Base-by-base conservation (phyloP, 2,329 filamentous ascomycete genomes). In the Zelopaecilomyces penicillatus region DNA sequence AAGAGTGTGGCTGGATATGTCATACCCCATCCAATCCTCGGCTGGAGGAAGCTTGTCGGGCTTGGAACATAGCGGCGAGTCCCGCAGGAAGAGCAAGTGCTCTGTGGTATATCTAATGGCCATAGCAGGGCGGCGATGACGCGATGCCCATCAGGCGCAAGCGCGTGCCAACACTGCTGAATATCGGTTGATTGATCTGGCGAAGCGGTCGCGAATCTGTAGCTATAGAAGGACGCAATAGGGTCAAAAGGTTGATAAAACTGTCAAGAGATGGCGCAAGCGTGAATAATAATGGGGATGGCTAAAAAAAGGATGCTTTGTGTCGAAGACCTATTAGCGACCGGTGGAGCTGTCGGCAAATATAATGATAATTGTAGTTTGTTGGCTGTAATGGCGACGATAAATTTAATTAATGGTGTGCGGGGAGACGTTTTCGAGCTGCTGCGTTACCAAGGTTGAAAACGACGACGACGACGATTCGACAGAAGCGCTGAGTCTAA, bases 1-100 rank as follows among this genome's bases (percentile, higher is more conserved):
- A 8, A 36, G 10, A 7, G 41, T 36, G 30, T 29, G 39, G 11
- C 43, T 41, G 36, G 40, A 36, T 37, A 9, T 38, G 19, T 27
- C 5, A 40, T 73, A 95, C 85, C 91, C 89, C 88, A 96, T 95
- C 90, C 90, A 97, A 72, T 95, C 87, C 69, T 95, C 88, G 51
- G 84, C 78, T 28, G 88, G 85, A 52, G 89, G 90, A 38, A 96
- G 75, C 52, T 75, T 78, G 51, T 83, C 71, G 39, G 91, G 91
- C 66, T 87, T 94, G 56, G 76, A 71, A 59, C 89, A 89, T 64
- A 95, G 73, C 53, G 89, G 89, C 52, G 91, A 96, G 48, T 84
- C 74, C 66, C 83, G 80, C 58, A 97, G 72, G 63, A 76, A 74
- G 57, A 88, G 71, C 55, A 97, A 74, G 66, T 85, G 76, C 52